A percentile compares a stretch with the other conserved stretches of the same genome.
These are phyloP conservation scores for Betula pendula DNA, from an alignment of 306 rosid genomes.

Conservation along the genomic window DNA sequence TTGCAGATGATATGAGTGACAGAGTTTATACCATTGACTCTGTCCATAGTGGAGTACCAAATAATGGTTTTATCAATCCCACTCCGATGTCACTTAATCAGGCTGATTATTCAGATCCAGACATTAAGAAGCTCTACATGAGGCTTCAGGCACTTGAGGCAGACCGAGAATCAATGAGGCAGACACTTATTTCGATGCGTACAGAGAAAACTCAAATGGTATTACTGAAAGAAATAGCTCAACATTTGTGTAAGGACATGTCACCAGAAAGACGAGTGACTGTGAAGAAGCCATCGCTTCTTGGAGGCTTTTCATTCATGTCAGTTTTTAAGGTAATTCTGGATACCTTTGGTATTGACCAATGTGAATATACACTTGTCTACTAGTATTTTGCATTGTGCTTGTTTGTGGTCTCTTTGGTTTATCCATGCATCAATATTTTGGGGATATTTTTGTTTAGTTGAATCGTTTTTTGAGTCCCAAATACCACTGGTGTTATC, in stretches of 20 bases:
- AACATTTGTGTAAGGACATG: slow-evolving; percentile 79
- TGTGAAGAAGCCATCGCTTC: slow-evolving; percentile 48
- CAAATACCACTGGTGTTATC: not conserved
- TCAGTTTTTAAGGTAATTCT: slow-evolving; percentile 73
- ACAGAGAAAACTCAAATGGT: slow-evolving; percentile 92
- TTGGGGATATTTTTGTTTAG: not conserved
- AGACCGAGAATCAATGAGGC: slow-evolving; percentile 99
- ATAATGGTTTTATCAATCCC: slow-evolving; percentile 50
- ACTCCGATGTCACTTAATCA: slow-evolving; percentile 51
- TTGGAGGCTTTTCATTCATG: slow-evolving; percentile 40
- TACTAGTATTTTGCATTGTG: slow-evolving; percentile 10
- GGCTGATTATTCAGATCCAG: slow-evolving; percentile 67
- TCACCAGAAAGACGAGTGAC: slow-evolving; percentile 56
- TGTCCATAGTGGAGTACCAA: slow-evolving; percentile 55
- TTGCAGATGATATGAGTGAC: slow-evolving; percentile 74
- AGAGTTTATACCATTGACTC: slow-evolving; percentile 95
- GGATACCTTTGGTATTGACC: slow-evolving; percentile 8
- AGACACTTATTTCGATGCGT: slow-evolving; percentile 80
- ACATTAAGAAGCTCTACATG: slow-evolving; percentile 77
- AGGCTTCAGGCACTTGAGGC: slow-evolving; percentile 99
- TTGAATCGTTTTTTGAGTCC: not conserved
- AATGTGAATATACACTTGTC: not conserved
- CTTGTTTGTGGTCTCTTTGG: not conserved
- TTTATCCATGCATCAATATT: not conserved
- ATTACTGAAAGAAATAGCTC: slow-evolving; percentile 95